Evolutionary conservation across 345 rosid species (phyloP).

Genomic region (Lepidium africanum): DNA sequence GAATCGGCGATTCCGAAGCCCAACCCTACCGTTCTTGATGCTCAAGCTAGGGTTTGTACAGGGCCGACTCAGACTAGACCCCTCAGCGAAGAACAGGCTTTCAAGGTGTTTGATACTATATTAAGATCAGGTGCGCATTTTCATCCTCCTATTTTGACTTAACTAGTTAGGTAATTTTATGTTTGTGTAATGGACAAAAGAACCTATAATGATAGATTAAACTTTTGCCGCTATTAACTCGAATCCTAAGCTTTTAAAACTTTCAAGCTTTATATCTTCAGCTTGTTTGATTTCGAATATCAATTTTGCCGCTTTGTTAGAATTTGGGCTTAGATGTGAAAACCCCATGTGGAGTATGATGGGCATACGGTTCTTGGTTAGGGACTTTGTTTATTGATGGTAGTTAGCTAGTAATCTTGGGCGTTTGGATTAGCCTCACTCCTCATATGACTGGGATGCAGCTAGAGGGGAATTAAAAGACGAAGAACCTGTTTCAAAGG

Average conservation of each 20-base stretch:
- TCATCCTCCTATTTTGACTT: background rate
- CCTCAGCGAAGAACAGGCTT: conserved; percentile 65
- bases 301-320: background rate
- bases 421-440: background rate
- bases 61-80: conserved; percentile 91
- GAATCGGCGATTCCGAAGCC: conserved; percentile 54
- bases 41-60: conserved; percentile 95
- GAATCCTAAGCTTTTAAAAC: background rate
- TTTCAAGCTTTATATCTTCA: conserved; percentile 1
- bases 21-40: conserved; percentile 79
- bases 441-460: conserved; percentile 15
- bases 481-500: conserved; percentile 72
- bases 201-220: background rate
- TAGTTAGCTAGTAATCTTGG: background rate
- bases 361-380: background rate
- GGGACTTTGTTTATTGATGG: background rate
- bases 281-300: background rate
- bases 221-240: background rate
- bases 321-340: background rate
- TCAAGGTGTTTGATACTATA: conserved; percentile 65
- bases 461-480: conserved; percentile 71
- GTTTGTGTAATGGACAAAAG: background rate
- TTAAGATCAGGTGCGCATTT: conserved; percentile 56
- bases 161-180: background rate
- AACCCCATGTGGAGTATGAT: background rate